phyloP scores from a whole-genome alignment of 2,329 filamentous ascomycete genomes.

The Blastomyces gilchristii region DNA sequence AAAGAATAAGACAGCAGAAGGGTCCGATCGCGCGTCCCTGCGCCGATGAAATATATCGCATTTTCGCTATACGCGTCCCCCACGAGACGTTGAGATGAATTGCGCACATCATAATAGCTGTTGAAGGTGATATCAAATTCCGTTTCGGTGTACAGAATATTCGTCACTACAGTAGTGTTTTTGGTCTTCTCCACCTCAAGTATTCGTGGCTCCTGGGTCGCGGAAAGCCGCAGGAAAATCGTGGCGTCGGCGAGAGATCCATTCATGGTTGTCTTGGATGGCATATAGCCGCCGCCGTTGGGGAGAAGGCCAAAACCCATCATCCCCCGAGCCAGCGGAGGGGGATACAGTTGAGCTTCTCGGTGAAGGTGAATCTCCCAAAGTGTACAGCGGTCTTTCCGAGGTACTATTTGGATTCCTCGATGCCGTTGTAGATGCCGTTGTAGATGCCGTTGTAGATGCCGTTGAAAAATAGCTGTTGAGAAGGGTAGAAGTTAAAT shows the following conservation, averaged over 20 bases:
- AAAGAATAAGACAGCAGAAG: neutral
- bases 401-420: neutral
- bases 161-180: neutral
- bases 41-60: neutral
- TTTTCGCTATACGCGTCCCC: neutral
- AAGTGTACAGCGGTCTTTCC: neutral
- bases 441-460: neutral
- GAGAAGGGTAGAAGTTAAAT: neutral
- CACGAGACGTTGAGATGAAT: neutral
- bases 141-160: neutral
- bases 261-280: neutral
- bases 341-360: neutral
- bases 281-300: neutral
- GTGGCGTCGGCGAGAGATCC: neutral
- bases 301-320: neutral
- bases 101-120: neutral
- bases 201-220: neutral
- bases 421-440: neutral
- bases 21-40: neutral
- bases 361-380: neutral
- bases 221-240: neutral
- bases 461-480: neutral
- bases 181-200: neutral
- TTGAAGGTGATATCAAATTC: neutral
- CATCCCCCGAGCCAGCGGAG: neutral